phyloP scores from a whole-genome alignment of 805 yeast genomes.

The Kodamaea kaohsiungensis region DNA sequence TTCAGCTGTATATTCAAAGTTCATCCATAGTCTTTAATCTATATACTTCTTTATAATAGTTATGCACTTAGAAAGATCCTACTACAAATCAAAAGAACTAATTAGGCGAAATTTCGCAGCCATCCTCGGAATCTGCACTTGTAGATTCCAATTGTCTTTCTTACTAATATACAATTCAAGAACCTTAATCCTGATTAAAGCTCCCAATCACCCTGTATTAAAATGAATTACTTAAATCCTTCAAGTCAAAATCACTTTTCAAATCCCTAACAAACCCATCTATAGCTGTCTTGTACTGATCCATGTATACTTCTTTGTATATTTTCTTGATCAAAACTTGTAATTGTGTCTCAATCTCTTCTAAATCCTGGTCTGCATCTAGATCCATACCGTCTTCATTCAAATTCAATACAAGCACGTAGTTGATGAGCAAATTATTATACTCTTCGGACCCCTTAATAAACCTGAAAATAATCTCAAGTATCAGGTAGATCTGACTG shows the following conservation, averaged over 20 bases:
- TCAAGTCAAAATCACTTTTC: slow-evolving; percentile 51
- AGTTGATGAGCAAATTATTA: slow-evolving; percentile 26
- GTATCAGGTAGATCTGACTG: slow-evolving; percentile 31
- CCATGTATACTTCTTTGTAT: slow-evolving; percentile 37
- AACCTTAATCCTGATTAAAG: no score
- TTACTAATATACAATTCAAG: no score
- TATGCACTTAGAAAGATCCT: background rate
- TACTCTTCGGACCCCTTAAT: slow-evolving; percentile 38
- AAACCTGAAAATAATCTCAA: slow-evolving; percentile 35
- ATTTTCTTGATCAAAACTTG: slow-evolving; percentile 42
- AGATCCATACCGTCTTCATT: slow-evolving; percentile 20
- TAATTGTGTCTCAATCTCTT: slow-evolving; percentile 32
- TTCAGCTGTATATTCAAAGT: no score
- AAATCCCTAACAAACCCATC: slow-evolving; percentile 52
- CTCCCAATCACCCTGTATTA: background rate
- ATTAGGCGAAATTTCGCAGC: background rate
- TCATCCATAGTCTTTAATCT: no score
- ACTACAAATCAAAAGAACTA: background rate
- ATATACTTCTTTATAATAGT: no score
- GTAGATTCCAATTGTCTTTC: background rate
- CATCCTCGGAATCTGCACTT: background rate
- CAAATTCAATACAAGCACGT: slow-evolving; percentile 29
- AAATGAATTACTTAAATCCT: slow-evolving; percentile 41
- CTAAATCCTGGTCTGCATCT: slow-evolving; percentile 30
- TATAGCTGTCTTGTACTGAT: slow-evolving; percentile 44